phyloP scores from a whole-genome alignment of 805 yeast genomes.

The Ogataea philodendri region DNA sequence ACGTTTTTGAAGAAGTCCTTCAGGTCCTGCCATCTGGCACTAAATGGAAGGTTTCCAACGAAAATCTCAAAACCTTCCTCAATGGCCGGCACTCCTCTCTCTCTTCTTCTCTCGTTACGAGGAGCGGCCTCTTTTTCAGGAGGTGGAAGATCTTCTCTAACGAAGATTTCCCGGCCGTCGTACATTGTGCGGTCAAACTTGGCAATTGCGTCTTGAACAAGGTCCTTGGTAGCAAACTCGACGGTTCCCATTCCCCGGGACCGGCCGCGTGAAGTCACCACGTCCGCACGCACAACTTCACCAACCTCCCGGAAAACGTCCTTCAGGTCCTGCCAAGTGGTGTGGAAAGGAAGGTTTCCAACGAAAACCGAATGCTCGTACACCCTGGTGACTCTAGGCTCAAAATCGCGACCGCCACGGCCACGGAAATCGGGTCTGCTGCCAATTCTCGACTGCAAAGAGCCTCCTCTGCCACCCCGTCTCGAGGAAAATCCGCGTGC shows the following conservation, averaged over 20 bases:
- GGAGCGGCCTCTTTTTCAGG: constrained; percentile 44
- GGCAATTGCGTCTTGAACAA: constrained; percentile 69
- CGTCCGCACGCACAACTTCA: constrained; percentile 75
- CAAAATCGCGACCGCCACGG: constrained; percentile 31
- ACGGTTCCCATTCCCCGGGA: constrained; percentile 92
- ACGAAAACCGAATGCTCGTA: constrained; percentile 68
- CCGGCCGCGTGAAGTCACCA: constrained; percentile 73
- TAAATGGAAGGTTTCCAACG: constrained; percentile 79
- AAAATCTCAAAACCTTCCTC: constrained; percentile 54
- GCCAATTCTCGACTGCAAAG: constrained; percentile 24
- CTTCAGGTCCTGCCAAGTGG: constrained; percentile 57
- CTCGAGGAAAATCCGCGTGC: constrained; percentile 15
- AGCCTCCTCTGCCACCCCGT: constrained; percentile 35
- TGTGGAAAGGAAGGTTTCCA: constrained; percentile 69
- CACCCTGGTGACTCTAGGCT: constrained; percentile 50
- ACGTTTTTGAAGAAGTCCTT: constrained; percentile 78
- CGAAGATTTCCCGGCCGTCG: constrained; percentile 77
- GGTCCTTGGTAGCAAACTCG: constrained; percentile 64
- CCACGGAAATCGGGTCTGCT: constrained; percentile 26
- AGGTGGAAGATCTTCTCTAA: constrained; percentile 88
- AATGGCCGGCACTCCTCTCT: constrained; percentile 16
- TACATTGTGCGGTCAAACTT: constrained; percentile 63
- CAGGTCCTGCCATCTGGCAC: constrained; percentile 79
- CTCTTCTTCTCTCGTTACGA: constrained; percentile 26
- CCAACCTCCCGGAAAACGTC: constrained; percentile 61